Evolutionary conservation across 805 yeast species (phyloP).

Genomic region (Saccharomycopsis capsularis): DNA sequence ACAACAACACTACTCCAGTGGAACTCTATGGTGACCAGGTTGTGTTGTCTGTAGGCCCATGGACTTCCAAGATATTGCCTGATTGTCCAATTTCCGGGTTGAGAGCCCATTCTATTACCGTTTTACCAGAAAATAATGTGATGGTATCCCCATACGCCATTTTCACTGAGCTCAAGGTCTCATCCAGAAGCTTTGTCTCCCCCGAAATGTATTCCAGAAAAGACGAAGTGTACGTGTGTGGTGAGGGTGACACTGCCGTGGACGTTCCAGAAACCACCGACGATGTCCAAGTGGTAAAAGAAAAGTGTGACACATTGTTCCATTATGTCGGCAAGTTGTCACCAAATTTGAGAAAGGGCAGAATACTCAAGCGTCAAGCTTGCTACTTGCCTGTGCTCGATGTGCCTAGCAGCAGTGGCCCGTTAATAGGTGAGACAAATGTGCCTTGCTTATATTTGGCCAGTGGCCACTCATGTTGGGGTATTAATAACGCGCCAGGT

Average conservation of each 20-base stretch:
- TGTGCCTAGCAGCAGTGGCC: conserved; percentile 88
- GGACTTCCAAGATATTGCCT: conserved; percentile 88
- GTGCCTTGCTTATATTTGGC: conserved; percentile 73
- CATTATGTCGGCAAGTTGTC: conserved; percentile 72
- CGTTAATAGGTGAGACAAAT: conserved; percentile 89
- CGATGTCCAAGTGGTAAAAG: conserved; percentile 81
- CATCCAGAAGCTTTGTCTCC: conserved; percentile 47
- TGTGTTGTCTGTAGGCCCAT: conserved; percentile 89
- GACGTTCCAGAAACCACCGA: conserved; percentile 92
- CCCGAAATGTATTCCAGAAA: conserved; percentile 94
- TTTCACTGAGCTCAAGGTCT: conserved; percentile 82
- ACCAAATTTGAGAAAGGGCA: conserved; percentile 63
- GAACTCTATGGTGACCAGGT: conserved; percentile 64
- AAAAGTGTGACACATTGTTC: conserved; percentile 83
- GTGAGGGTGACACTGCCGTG: conserved; percentile 89
- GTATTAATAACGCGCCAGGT: conserved; percentile 95
- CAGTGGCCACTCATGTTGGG: conserved; percentile 98
- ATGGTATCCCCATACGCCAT: conserved; percentile 87
- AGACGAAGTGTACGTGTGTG: conserved; percentile 95
- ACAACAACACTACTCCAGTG: conserved; percentile 32
- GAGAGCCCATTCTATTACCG: conserved; percentile 91
- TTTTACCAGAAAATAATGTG: conserved; percentile 66
- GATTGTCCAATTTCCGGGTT: conserved; percentile 92
- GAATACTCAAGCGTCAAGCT: conserved; percentile 78
- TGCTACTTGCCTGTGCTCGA: conserved; percentile 93